Evolutionary conservation across 306 rosid species (phyloP).

Genomic region (Acacia melanoxylon): DNA sequence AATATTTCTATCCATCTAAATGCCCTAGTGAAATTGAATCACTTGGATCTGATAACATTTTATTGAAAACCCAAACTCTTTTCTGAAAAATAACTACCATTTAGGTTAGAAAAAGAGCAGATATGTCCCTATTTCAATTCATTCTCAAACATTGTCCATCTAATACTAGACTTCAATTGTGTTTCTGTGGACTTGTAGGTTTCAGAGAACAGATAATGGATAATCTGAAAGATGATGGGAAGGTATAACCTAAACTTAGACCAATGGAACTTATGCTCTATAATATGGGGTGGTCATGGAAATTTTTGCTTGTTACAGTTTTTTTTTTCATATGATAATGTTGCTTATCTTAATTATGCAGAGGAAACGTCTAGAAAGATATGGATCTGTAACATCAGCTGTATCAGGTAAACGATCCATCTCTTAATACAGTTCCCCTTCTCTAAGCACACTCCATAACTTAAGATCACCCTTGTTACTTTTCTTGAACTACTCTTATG

Average conservation of each 20-base stretch:
- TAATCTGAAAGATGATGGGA: constrained; percentile 71
- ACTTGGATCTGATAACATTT: no score
- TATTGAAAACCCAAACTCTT: not conserved
- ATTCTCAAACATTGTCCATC: not conserved
- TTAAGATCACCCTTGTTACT: not conserved
- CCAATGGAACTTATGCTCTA: constrained; percentile 7
- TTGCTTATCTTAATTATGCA: constrained; percentile 46
- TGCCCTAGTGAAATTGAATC: not conserved
- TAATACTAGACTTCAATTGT: constrained; percentile 9
- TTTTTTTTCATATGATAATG: not conserved
- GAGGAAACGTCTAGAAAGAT: constrained; percentile 65
- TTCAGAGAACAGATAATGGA: constrained; percentile 83
- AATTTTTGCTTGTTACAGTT: constrained; percentile 7
- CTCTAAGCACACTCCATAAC: not conserved
- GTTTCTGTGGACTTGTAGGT: constrained; percentile 58
- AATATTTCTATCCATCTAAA: no score
- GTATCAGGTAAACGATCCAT: constrained; percentile 58
- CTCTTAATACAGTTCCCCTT: not conserved
- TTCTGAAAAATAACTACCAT: not conserved
- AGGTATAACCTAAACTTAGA: constrained; percentile 53
- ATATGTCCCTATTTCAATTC: not conserved
- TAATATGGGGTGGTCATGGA: constrained; percentile 19
- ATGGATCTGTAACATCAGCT: constrained; percentile 82
- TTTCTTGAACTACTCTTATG: constrained; percentile 14
- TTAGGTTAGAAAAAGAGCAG: not conserved